Percentiles rank a stretch among this genome's conserved stretches.
phyloP scores from a whole-genome alignment of 2,329 filamentous ascomycete genomes.

The Xylariaceae sp. region DNA sequence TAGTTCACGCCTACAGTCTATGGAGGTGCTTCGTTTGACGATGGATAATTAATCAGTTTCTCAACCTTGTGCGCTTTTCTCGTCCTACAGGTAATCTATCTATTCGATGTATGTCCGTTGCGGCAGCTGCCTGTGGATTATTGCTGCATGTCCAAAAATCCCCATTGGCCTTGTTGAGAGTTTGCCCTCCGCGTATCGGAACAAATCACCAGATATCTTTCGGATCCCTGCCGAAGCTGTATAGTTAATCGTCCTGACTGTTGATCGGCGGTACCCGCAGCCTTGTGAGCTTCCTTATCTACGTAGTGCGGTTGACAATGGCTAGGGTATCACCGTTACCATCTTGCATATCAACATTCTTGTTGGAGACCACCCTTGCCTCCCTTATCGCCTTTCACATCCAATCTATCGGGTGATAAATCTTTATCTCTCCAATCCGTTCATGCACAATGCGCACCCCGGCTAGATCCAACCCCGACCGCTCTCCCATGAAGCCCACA shows the following conservation, averaged over 20 bases:
- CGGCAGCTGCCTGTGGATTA: not conserved
- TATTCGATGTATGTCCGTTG: not conserved
- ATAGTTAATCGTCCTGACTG: not conserved
- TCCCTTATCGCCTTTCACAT: not conserved
- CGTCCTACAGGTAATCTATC: not conserved
- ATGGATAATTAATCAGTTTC: not conserved
- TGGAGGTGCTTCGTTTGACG: not conserved
- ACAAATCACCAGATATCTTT: not conserved
- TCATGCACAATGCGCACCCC: not conserved
- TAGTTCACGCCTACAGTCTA: not conserved
- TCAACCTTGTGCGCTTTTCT: not conserved
- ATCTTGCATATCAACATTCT: slow-evolving; percentile 1
- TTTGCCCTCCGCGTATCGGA: no score
- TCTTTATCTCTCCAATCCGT: not conserved
- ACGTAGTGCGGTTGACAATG: slow-evolving; percentile 1
- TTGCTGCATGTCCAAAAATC: not conserved
- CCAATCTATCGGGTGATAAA: not conserved
- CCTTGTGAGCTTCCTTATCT: slow-evolving; percentile 11
- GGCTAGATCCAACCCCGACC: not conserved
- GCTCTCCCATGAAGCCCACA: not conserved
- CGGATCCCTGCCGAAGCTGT: not conserved
- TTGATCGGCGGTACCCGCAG: slow-evolving; percentile 7
- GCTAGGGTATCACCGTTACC: not conserved
- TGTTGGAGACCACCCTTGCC: not conserved
- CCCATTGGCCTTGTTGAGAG: not conserved